phyloP scores from a whole-genome alignment of 2,329 filamentous ascomycete species.

The Clonostachys solani region DNA sequence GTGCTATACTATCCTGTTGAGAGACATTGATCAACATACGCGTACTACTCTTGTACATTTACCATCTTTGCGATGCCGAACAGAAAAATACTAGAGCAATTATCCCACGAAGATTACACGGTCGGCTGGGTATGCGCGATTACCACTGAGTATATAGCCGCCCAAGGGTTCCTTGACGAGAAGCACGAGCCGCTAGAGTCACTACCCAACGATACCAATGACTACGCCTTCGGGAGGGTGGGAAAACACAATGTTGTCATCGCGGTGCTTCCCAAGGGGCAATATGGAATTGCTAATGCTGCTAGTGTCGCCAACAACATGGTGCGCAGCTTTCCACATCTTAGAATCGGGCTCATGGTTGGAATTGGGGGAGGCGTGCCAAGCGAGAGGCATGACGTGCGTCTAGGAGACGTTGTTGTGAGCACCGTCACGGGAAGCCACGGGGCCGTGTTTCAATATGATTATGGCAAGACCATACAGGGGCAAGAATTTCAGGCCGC shows the following conservation, averaged over 20 bases:
- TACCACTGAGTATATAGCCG: slow-evolving; percentile 26
- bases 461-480: slow-evolving; percentile 6
- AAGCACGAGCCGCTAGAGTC: slow-evolving; percentile 13
- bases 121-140: slow-evolving; percentile 41
- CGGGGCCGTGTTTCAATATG: slow-evolving; percentile 5
- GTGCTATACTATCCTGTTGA: too few relatives aligned
- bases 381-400: slow-evolving; percentile 23
- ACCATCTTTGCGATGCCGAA: too few relatives aligned
- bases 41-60: too few relatives aligned
- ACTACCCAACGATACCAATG: slow-evolving; percentile 5
- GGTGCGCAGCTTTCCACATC: slow-evolving; percentile 18
- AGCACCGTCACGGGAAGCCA: slow-evolving; percentile 1
- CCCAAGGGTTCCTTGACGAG: slow-evolving; percentile 30
- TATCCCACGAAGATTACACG: slow-evolving; percentile 22
- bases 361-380: slow-evolving; percentile 25
- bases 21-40: too few relatives aligned
- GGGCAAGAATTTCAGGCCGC: slow-evolving; percentile 2
- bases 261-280: slow-evolving; percentile 7
- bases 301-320: slow-evolving; percentile 19
- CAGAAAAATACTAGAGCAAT: slow-evolving; percentile 3
- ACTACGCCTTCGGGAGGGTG: slow-evolving; percentile 9
- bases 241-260: slow-evolving; percentile 12
- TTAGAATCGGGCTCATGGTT: slow-evolving; percentile 23
- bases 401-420: slow-evolving; percentile 18
- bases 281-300: slow-evolving; percentile 7